Evolutionary conservation across 2,329 filamentous ascomycete species (phyloP), one percentile per base, ranked within the genome.

Genomic region (Tolypocladium tundrense): DNA sequence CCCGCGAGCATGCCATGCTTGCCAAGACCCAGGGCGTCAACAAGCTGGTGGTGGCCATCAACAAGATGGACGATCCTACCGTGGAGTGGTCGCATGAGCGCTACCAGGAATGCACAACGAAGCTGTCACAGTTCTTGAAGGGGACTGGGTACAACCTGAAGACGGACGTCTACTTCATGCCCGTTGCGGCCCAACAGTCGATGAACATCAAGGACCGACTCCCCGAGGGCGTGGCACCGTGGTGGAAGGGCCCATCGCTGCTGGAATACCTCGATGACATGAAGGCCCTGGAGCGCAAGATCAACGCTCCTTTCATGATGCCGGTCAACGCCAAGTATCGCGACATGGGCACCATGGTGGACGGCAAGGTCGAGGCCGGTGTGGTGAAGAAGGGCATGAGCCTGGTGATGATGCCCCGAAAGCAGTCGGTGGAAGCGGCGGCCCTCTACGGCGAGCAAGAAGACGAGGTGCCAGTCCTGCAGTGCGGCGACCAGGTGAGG

Each of bases 271-370:
- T 99, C n/a, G 93, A 97, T 71, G 79, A 84, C 70, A 97, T 97
- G 90, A 86, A 88, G 68, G 86, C 93, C 14, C 83, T 97, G 43
- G 93, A 99, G 73, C 90, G 94, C 67, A 99, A 97, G 79, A 76
- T 97, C 67, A 96, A 96, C 67, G 94, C 94, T 2, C 93, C 94
- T 11, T 97, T 99, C 81, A 97, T 99, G 94, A 97, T 99, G 92
- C 90, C 94, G 10, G 82, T 99, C 63, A 90, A 89, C 62, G 91
- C 90, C 74, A 99, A 99, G 77, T 99, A 97, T 79, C 85, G 89
- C 67, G 95, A 99, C 71, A 88, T 99, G 82, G 94, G 94, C 67
- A 99, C 94, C 61, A 91, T 99, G 83, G 84, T 97, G 48, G 95
- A 99, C 77, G 94, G 94, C 64, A 96, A 97, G 81, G 89, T 99